Evolutionary conservation across 805 yeast species (phyloP), one percentile per base, ranked within the genome.

Genomic region (Yamadazyma philogaea): DNA sequence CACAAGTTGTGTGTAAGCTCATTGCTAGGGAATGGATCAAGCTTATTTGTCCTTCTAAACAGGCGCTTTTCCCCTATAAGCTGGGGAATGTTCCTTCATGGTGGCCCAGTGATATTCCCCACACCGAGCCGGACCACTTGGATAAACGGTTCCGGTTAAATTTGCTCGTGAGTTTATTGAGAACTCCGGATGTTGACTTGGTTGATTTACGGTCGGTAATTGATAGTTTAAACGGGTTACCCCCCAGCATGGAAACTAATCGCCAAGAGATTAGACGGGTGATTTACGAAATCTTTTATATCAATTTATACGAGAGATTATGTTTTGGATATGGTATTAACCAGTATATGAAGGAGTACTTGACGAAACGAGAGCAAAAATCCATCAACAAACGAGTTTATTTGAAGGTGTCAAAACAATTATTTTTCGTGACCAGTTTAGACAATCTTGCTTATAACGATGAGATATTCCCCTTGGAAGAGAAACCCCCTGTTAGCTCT

Each of bases 111-210:
- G 43, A 48, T 10, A 75, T 81, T 1, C 64, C 77, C 28, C 91
- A 84, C 59, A 69, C 66, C 34, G 90, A 84, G 53, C 91, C 91
- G 0, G 91, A 84, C 55, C 91, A 85, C 60, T 62, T 85, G 44
- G 71, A 67, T 44, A 84, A 81, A 54, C 63, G 61, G 1, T 83
- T 80, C 51, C 63, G 93, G 41, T 52, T 82, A 15, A 54, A 53
- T 4, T 59, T 84, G 18, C 59, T 85, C 54, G 60, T 74, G 24
- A 48, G 61, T 10, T 66, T 80, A 10, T 38, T 70, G 5, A 41
- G 34, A 48, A 49, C 40, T 43, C 43, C 32, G 34, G 39, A 28
- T 7, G 32, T 42, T 14, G 40, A 46, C 28, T 34, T 49, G 15
- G 36, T 42, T 3, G 12, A 26, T 11, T 44, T 49, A 24, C 46